Percentiles rank a stretch among this genome's conserved stretches.
Conservation (phyloP, 2,329 filamentous ascomycete genomes). For the Penicillium sp. region DNA sequence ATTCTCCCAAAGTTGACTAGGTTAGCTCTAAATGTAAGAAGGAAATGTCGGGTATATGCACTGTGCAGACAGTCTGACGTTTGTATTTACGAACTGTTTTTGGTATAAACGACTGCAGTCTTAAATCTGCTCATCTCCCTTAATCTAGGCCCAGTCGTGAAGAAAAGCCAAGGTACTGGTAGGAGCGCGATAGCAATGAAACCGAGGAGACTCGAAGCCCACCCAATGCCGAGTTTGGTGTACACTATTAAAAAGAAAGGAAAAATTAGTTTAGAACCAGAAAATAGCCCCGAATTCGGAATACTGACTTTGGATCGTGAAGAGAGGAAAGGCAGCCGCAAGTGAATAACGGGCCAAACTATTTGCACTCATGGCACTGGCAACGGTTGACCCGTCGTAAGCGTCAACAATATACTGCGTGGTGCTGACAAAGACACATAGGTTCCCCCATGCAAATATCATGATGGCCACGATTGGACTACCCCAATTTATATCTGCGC, state of each 20-base stretch:
- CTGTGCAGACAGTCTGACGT: too few relatives aligned
- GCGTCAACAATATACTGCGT: slow-evolving; percentile 19
- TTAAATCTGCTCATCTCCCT: slow-evolving; percentile 17
- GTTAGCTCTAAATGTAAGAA: too few relatives aligned
- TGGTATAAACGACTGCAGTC: too few relatives aligned
- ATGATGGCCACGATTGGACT: slow-evolving; percentile 16
- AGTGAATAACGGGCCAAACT: slow-evolving; percentile 19
- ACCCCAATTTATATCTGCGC: slow-evolving; percentile 11
- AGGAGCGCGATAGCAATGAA: slow-evolving; percentile 45
- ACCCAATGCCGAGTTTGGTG: slow-evolving; percentile 58
- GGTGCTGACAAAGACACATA: slow-evolving; percentile 21
- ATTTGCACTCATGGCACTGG: slow-evolving; percentile 22
- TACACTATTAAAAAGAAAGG: slow-evolving; percentile 45
- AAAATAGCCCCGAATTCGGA: slow-evolving; percentile 1
- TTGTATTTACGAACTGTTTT: too few relatives aligned
- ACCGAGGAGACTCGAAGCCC: slow-evolving; percentile 59
- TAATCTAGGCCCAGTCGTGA: slow-evolving; percentile 42
- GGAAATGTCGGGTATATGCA: too few relatives aligned
- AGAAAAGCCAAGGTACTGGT: slow-evolving; percentile 46
- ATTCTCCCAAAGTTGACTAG: too few relatives aligned
- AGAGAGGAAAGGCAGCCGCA: slow-evolving; percentile 18
- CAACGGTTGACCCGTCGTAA: slow-evolving; percentile 17
- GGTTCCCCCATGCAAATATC: slow-evolving; percentile 20
- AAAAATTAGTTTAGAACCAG: background rate
- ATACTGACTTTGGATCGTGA: slow-evolving; percentile 23